phyloP scores from a whole-genome alignment of 169 alveolate species.

The Cryptosporidium tyzzeri region DNA sequence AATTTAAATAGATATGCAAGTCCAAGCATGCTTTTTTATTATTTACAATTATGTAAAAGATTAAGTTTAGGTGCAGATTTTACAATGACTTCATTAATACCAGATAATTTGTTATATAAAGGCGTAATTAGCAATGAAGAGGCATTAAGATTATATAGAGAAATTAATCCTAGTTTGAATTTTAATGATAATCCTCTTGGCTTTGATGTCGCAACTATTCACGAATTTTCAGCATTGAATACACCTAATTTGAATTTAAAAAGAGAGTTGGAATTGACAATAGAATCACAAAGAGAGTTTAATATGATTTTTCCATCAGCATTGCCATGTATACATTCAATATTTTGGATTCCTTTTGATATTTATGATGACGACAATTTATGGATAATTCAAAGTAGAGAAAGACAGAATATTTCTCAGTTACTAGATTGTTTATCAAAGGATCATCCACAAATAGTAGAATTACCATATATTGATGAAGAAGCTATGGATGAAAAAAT shows the following conservation, averaged over 20 bases:
- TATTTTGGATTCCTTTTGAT: slow-evolving; percentile 71
- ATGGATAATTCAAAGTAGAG: slow-evolving; percentile 50
- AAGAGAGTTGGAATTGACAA: slow-evolving; percentile 62
- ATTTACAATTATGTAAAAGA: slow-evolving; percentile 67
- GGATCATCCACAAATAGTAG: slow-evolving; percentile 68
- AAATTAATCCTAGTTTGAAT: slow-evolving; percentile 70
- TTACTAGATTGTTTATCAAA: slow-evolving; percentile 48
- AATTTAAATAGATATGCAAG: slow-evolving; percentile 75
- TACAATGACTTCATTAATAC: slow-evolving; percentile 68
- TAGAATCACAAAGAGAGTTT: slow-evolving; percentile 66
- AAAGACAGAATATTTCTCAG: slow-evolving; percentile 20
- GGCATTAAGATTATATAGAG: slow-evolving; percentile 65
- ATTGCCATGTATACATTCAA: slow-evolving; percentile 72
- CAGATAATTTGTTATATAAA: slow-evolving; percentile 44
- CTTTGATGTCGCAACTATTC: slow-evolving; percentile 68
- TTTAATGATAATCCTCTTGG: slow-evolving; percentile 65
- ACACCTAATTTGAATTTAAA: slow-evolving; percentile 67
- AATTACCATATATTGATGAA: slow-evolving; percentile 70
- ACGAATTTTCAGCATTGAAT: slow-evolving; percentile 70
- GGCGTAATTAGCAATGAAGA: slow-evolving; percentile 52
- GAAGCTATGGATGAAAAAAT: slow-evolving; percentile 53
- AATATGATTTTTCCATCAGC: slow-evolving; percentile 73
- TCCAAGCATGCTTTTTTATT: slow-evolving; percentile 73
- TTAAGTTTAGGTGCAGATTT: slow-evolving; percentile 47
- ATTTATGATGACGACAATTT: slow-evolving; percentile 71